Evolutionary conservation across 2,329 filamentous ascomycete genomes (phyloP), one percentile per base, ranked within the genome.

Genomic region (Aspergillus sp.): DNA sequence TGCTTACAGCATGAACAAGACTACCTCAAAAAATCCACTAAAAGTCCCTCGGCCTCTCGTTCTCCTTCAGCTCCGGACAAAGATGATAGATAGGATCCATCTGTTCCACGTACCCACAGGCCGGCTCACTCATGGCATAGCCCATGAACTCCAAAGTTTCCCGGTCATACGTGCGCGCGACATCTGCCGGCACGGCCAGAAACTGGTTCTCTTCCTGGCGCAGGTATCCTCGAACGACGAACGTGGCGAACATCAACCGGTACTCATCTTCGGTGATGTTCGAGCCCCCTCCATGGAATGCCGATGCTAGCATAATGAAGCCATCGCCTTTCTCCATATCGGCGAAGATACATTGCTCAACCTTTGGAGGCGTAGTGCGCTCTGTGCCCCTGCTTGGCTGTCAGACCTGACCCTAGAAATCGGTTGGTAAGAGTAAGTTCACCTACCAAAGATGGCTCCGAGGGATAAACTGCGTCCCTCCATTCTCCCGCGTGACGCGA

Each of bases 391-490:
- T 53, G 19, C 2, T 13, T 13, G 25, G 0, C 4, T 5, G 19
- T 44, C 11, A 44, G 41, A 5, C 10, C 8, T 1, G 1, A 30
- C 27, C 5, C 3, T 5, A 17, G 10, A 2, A 8, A 39, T 15
- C 13, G 7, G 13, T 8, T 11, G 10, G 0, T 25, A 15, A 11
- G 19, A n/a, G 50, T 30, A 2, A 6, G 7, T 21, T 8, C 8
- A 10, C 51, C 21, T n/a, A 53, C 68, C 69, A 70, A 2, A 71
- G 58, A 60, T 74, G 72, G 36, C 64, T 68, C 1, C 70, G 63
- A 2, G 70, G 71, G 17, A 73, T 71, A 56, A 71, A 68, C 39
- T 67, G 63, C 11, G 73, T 75, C 8, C 70, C 71, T 3, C 72
- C 72, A 50, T 75, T 75, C 21, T 62, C 65, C 27, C 64, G 68